These are phyloP conservation scores for Solanum corneliomulleri DNA, from an alignment of 257 asterid species.

Conservation along the genomic window DNA sequence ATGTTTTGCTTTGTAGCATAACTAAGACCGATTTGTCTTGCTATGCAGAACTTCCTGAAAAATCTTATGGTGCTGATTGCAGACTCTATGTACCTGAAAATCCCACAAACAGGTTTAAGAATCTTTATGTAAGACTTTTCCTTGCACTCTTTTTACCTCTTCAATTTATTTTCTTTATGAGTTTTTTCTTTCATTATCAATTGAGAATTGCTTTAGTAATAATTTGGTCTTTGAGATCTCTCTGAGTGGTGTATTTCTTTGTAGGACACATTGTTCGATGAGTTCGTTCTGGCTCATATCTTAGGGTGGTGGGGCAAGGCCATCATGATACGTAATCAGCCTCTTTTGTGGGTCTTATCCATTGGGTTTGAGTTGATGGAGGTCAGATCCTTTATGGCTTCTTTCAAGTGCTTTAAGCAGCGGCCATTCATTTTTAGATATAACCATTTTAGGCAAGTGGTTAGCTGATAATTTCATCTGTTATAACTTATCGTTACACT, in stretches of 20 bases:
- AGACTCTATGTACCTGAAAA: conserved; percentile 78
- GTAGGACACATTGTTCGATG: conserved; percentile 94
- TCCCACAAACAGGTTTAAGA: conserved; percentile 97
- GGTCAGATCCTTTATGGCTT: conserved; percentile 33
- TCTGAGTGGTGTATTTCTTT: background rate
- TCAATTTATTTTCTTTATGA: background rate
- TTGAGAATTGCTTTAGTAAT: background rate
- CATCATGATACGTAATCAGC: conserved; percentile 97
- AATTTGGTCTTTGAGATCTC: conserved; percentile 1
- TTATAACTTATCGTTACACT: background rate
- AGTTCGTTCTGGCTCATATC: conserved; percentile 90
- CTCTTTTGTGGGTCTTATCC: conserved; percentile 89
- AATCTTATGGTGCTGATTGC: conserved; percentile 94
- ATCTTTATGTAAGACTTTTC: conserved; percentile 86
- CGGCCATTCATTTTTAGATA: background rate
- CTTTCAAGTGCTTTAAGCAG: background rate
- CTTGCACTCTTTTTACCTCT: background rate
- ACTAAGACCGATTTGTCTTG: background rate
- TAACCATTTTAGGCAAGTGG: background rate
- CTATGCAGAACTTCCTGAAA: conserved; percentile 87
- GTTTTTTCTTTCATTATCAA: background rate
- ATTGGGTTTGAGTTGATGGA: conserved; percentile 95
- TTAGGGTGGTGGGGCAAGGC: conserved; percentile 99
- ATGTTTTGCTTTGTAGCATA: background rate
- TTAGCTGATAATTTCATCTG: background rate